Percentiles rank a stretch among this genome's conserved stretches.
phyloP scores from a whole-genome alignment of 2,329 filamentous ascomycete genomes.

The Juglanconis juglandina region DNA sequence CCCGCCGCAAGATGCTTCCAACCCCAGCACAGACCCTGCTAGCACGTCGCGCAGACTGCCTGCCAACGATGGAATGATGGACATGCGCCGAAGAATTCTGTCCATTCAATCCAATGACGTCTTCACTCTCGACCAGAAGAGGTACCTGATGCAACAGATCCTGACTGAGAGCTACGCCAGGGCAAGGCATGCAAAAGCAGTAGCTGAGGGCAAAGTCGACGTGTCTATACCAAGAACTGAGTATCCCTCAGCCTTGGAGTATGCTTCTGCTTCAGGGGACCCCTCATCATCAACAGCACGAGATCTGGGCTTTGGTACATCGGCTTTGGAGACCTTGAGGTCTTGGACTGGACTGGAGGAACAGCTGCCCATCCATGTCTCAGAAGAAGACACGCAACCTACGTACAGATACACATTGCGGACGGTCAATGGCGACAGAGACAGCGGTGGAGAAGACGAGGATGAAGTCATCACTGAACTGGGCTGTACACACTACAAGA shows the following conservation, averaged over 20 bases:
- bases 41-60: conserved; percentile 44
- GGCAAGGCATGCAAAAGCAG: conserved; percentile 7
- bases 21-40: conserved; percentile 25
- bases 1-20: conserved; percentile 23
- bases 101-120: conserved; percentile 62
- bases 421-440: conserved; percentile 39
- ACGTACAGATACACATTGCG: conserved; percentile 60
- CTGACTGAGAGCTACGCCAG: conserved; percentile 63
- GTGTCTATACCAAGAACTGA: conserved; percentile 11
- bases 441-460: conserved; percentile 33
- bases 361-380: conserved; percentile 22
- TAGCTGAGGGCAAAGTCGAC: conserved; percentile 15
- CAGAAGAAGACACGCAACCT: conserved; percentile 58
- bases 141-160: conserved; percentile 66
- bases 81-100: conserved; percentile 64
- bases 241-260: background rate
- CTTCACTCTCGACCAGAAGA: conserved; percentile 58
- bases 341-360: conserved; percentile 54
- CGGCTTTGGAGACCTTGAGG: conserved; percentile 50
- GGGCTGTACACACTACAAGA: conserved; percentile 88
- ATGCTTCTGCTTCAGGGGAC: background rate
- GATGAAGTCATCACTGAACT: conserved; percentile 44
- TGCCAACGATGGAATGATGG: conserved; percentile 75
- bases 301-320: conserved; percentile 12
- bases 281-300: conserved; percentile 6